A percentile compares a stretch with the other conserved stretches of the same genome.
These are phyloP conservation scores for Talaromyces sp. DNA, from an alignment of 2,329 filamentous ascomycete species.

Conservation along the genomic window DNA sequence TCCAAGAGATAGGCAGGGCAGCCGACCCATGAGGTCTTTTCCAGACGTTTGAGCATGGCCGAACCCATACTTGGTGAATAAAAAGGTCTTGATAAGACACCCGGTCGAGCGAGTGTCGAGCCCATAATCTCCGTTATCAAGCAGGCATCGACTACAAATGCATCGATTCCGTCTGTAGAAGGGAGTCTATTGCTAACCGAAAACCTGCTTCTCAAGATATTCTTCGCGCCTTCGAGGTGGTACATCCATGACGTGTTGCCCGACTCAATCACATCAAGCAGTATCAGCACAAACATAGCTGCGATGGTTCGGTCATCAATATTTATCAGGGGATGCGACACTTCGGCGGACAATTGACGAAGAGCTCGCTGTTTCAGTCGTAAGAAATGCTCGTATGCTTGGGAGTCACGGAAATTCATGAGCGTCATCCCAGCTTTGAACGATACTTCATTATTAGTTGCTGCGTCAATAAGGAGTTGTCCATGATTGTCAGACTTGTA, in stretches of 20 bases:
- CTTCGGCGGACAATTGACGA: conserved; percentile 37
- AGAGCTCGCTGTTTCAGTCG: conserved; percentile 50
- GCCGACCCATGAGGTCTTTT: conserved; percentile 40
- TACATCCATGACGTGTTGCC: conserved; percentile 51
- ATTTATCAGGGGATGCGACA: conserved; percentile 27
- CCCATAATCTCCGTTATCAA: conserved; percentile 43
- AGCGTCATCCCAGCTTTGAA: conserved; percentile 25
- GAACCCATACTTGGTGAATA: conserved; percentile 37
- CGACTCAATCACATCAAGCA: conserved; percentile 51
- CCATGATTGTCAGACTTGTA: conserved; percentile 32
- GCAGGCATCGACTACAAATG: conserved; percentile 37
- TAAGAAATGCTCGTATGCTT: conserved; percentile 40
- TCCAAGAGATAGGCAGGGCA: conserved; percentile 41
- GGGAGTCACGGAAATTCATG: conserved; percentile 27
- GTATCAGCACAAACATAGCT: conserved; percentile 48
- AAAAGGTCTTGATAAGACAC: conserved; percentile 38
- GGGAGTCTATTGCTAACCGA: conserved; percentile 19
- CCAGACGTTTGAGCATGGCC: conserved; percentile 36
- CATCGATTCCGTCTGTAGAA: conserved; percentile 29
- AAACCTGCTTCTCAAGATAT: conserved; percentile 38
- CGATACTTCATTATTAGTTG: conserved; percentile 15
- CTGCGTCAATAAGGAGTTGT: not conserved
- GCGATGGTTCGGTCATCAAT: conserved; percentile 45
- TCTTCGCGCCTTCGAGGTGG: conserved; percentile 51
- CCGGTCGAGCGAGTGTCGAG: conserved; percentile 39